Evolutionary conservation across 169 alveolate genomes (phyloP), one percentile per base, ranked within the genome.

Genomic region (Miamiensis avidus): DNA sequence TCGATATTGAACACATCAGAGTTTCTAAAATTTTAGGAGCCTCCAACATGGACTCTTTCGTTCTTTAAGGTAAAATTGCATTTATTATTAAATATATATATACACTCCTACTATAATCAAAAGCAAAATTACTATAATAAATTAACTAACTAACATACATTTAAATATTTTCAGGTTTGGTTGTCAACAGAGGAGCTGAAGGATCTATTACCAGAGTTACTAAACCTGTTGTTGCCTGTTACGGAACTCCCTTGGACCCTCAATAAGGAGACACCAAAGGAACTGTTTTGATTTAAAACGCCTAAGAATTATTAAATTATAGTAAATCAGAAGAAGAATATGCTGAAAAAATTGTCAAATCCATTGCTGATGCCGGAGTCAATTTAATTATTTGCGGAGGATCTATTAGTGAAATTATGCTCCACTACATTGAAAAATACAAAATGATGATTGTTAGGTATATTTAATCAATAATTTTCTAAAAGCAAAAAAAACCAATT

Each of bases 11-110:
- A 89, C 97, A 98, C 93, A 98, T 99, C 25, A 97, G 99, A 78
- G 99, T 99, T 0, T 97, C 98, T 15, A 98, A 99, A 96, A 94
- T 99, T 74, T 92, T 96, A 49, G 99, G 99, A 25, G 99, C 99
- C 30, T 85, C 95, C 31, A 81, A 95, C 79, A 93, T 90, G 75
- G 97, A 97, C 88, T 97, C 99, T 49, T 93, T 94, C 74, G 98
- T 97, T 27, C 89, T 97, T 33, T 94, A 96, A 88, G 69, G 69
- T 49, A 49, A 49, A 49, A 11, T 11, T 49, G 20, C 4, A 49
- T 49, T 49, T 11, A 11, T 49, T 49, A 11, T 99, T 99, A 31
- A 96, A n/a, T n/a, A n/a, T n/a, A n/a, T n/a, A n/a, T n/a, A n/a
- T n/a, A n/a, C n/a, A n/a, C n/a, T n/a, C n/a, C n/a, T n/a, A n/a